Percentiles rank a stretch among this genome's conserved stretches.
phyloP scores from a whole-genome alignment of 306 rosid species.

The Vicia faba region DNA sequence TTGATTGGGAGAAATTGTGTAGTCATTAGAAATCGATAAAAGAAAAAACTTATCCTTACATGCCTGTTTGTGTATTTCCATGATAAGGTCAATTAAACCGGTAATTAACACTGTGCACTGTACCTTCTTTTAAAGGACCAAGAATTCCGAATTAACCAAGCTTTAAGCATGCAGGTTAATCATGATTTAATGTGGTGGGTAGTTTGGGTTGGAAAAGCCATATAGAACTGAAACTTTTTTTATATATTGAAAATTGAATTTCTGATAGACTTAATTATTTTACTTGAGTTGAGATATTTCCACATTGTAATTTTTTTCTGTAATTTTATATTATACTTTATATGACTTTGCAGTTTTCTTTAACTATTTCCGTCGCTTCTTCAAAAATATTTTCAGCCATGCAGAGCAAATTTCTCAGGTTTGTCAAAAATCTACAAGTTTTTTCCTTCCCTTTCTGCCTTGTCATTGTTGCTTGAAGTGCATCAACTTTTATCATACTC shows the following conservation, averaged over 20 bases:
- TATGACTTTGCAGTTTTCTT: constrained; percentile 71
- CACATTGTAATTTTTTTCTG: not conserved
- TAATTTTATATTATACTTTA: not conserved
- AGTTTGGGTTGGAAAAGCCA: not conserved
- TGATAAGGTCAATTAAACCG: constrained; percentile 17
- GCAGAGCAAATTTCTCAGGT: constrained; percentile 99
- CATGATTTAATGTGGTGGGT: constrained; percentile 11
- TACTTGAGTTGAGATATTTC: constrained; percentile 23
- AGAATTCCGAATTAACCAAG: not conserved
- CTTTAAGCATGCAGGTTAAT: constrained; percentile 2
- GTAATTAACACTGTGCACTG: constrained; percentile 14
- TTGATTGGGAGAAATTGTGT: constrained; percentile 13
- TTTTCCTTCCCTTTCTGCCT: not conserved
- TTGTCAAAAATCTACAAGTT: constrained; percentile 16
- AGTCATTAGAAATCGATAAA: constrained; percentile 3
- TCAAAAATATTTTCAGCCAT: constrained; percentile 90
- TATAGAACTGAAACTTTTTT: not conserved
- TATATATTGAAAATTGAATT: not conserved
- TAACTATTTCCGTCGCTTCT: constrained; percentile 82
- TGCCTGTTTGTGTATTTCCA: not conserved
- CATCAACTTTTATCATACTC: not conserved
- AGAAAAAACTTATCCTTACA: not conserved
- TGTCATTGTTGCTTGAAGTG: constrained; percentile 8
- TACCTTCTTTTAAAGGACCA: constrained; percentile 3
- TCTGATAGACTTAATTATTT: constrained; percentile 10